Evolutionary conservation across 2,329 filamentous ascomycete species (phyloP), one percentile per base, ranked within the genome.

Genomic region (Alternaria alternata): DNA sequence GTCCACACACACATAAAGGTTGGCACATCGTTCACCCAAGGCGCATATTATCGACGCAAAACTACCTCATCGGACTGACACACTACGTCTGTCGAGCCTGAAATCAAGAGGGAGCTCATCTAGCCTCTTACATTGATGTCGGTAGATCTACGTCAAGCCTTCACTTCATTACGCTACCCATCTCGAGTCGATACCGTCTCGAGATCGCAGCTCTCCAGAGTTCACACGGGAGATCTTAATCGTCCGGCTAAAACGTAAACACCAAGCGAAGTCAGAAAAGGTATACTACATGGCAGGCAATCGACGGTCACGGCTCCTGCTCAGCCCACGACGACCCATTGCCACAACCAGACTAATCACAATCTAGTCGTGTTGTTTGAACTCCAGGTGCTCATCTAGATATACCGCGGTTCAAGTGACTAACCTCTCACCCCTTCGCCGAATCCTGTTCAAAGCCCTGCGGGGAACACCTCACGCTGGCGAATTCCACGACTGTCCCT

Each of bases 181-280:
- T 82, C 82, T 82, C 82, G 84, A 81, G 81, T 85, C 78, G 79
- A 82, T 76, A 81, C 83, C 59, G 82, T 86, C 74, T 85, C 84
- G 79, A 85, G 83, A 82, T 81, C 83, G 63, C 84, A 86, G 74
- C 78, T 86, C 39, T 86, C 83, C 62, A 84, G 80, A 81, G 81
- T 82, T 46, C 84, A 86, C 79, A 86, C 84, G 70, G 84, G 84
- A 70, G 83, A 85, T 75, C 79, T 75, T 65, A 83, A 77, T 47
- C 80, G 81, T 68, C 82, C 81, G 46, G 78, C 80, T 67, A 78
- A 83, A 79, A 71, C 70, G 34, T 76, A 76, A 62, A 64, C 61
- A 62, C 18, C 54, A 22, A 64, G 57, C 59, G 53, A 38, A 54
- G 39, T 53, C 39, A 47, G 52, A 69, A 78, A 78, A 78, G 76